Evolutionary conservation across 2,329 filamentous ascomycete genomes (phyloP).

Genomic region (Penicillium frequentans): DNA sequence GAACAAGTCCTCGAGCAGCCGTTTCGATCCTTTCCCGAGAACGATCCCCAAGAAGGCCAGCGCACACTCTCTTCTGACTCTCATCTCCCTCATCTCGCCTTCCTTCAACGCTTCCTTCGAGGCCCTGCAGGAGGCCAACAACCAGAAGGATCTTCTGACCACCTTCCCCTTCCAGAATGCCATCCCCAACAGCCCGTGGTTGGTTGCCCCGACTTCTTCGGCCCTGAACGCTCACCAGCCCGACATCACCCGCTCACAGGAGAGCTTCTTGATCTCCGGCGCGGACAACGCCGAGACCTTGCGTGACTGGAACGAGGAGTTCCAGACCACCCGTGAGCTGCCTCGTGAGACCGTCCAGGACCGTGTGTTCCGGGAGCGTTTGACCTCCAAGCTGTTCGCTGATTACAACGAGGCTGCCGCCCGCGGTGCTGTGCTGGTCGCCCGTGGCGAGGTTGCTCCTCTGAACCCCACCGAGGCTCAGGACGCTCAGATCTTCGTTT

Average conservation of each 20-base stretch:
- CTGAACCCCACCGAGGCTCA: constrained; percentile 89
- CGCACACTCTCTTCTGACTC: constrained; percentile 80
- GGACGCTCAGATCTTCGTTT: constrained; percentile 97
- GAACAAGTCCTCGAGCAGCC: constrained; percentile 92
- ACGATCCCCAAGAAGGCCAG: constrained; percentile 73
- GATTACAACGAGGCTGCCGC: constrained; percentile 97
- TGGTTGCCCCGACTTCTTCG: constrained; percentile 67
- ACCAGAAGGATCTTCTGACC: constrained; percentile 79
- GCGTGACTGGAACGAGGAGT: constrained; percentile 98
- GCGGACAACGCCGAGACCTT: constrained; percentile 92
- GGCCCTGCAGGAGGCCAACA: constrained; percentile 79
- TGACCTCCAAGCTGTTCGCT: constrained; percentile 93
- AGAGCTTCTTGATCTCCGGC: constrained; percentile 85
- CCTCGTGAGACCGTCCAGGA: constrained; percentile 94
- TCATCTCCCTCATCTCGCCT: constrained; percentile 77
- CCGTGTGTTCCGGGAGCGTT: constrained; percentile 88
- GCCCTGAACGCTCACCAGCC: constrained; percentile 71
- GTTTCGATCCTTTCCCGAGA: constrained; percentile 87
- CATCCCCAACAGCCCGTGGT: constrained; percentile 88
- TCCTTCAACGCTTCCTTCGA: constrained; percentile 77
- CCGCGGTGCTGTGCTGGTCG: constrained; percentile 86
- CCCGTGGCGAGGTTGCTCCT: constrained; percentile 86
- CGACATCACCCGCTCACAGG: constrained; percentile 86
- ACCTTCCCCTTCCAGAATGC: constrained; percentile 96
- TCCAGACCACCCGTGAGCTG: constrained; percentile 93